Conservation (phyloP, 306 rosid genomes). For the Castanopsis chinensis region DNA sequence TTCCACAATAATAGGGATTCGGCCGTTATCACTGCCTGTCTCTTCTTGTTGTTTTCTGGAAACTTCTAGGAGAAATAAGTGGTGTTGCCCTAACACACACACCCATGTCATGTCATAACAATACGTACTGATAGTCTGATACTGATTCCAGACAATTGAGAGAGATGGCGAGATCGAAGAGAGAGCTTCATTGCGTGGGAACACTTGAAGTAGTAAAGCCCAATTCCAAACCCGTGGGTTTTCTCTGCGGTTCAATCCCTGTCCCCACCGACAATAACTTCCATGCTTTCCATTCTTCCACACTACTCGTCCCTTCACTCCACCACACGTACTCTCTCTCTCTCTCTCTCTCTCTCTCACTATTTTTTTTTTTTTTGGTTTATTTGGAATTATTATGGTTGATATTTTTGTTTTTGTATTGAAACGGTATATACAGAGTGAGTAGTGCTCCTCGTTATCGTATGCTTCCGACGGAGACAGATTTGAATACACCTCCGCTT, state of each 20-base stretch:
- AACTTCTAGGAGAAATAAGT: too few species aligned
- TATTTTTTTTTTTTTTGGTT: not conserved
- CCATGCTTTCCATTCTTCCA: conserved; percentile 65
- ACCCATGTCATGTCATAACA: too few species aligned
- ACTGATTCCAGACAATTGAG: too few species aligned
- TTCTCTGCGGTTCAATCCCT: conserved; percentile 90
- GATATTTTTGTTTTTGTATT: not conserved
- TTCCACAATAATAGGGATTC: too few species aligned
- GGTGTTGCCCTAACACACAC: too few species aligned
- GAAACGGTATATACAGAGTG: conserved; percentile 31
- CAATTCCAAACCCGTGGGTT: conserved; percentile 75
- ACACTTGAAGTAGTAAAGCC: conserved; percentile 76
- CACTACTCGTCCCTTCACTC: conserved; percentile 71
- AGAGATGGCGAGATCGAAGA: conserved; percentile 50
- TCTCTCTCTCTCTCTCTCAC: not conserved
- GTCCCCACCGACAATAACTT: conserved; percentile 90
- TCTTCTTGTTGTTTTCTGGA: too few species aligned
- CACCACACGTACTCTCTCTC: conserved; percentile 47
- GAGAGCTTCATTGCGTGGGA: conserved; percentile 81
- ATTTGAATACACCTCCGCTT: conserved; percentile 76
- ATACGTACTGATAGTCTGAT: too few species aligned
- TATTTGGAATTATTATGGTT: not conserved
- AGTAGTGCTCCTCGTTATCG: conserved; percentile 83
- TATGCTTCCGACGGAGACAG: conserved; percentile 88
- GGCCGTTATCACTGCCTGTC: too few species aligned